Conservation (phyloP, 495 filamentous ascomycete species). For the Aspergillus biplanus region DNA sequence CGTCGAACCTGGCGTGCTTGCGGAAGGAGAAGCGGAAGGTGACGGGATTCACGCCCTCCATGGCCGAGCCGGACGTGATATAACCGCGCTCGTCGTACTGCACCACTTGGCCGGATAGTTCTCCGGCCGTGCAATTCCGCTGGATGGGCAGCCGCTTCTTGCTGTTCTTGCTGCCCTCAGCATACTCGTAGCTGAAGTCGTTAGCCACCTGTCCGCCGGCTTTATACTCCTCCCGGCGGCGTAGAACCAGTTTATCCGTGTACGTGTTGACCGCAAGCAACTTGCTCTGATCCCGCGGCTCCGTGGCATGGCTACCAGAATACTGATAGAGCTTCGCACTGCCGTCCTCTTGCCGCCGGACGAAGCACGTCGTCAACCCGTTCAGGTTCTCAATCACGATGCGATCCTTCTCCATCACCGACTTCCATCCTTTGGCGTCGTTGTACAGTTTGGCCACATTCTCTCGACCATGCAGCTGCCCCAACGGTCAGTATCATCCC, state of each 20-base stretch:
- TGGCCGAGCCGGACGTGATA: constrained; percentile 54
- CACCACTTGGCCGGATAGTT: constrained; percentile 46
- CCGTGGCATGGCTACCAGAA: constrained; percentile 41
- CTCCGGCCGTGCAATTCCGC: constrained; percentile 49
- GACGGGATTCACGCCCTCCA: constrained; percentile 55
- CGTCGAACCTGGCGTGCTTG: constrained; percentile 56
- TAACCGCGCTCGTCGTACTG: constrained; percentile 57
- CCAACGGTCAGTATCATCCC: not conserved
- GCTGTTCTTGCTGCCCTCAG: constrained; percentile 7
- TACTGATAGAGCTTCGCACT: constrained; percentile 49
- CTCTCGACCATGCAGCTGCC: constrained; percentile 41
- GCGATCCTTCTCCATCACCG: constrained; percentile 45
- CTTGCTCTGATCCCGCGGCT: constrained; percentile 41
- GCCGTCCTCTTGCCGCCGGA: constrained; percentile 39
- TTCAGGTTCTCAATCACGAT: constrained; percentile 45
- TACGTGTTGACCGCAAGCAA: constrained; percentile 53
- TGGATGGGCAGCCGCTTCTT: constrained; percentile 44
- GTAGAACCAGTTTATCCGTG: constrained; percentile 46
- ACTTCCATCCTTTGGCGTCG: constrained; percentile 49
- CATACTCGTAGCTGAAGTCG: constrained; percentile 56
- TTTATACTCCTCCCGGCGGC: constrained; percentile 48
- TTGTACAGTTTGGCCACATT: constrained; percentile 47
- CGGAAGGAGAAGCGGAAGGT: constrained; percentile 59
- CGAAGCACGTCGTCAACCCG: constrained; percentile 42
- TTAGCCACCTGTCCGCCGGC: constrained; percentile 41